Base-by-base conservation (phyloP, 768 basidiomycete genomes). In the Mycena rosella region DNA sequence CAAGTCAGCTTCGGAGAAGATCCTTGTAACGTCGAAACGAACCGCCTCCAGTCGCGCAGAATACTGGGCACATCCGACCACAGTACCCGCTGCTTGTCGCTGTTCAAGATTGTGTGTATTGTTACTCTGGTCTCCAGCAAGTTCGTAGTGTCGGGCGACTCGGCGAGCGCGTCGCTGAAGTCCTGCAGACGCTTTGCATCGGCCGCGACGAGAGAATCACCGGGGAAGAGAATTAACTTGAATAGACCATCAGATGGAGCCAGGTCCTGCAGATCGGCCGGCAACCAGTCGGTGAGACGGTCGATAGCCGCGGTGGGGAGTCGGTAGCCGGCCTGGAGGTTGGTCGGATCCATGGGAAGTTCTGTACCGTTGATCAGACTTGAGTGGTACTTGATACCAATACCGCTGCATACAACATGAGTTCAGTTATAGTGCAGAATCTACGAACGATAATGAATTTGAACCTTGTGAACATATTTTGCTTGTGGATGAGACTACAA, bases 321-420 rank as follows among this genome's bases (percentile, higher is more conserved):
- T 45, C 84, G 76, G 71, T 84, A 66, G 34, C 84, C 84, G 24
- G 82, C 74, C 14, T 74, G 59, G 18, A 85, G 72, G 11, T 74
- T n/a, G n/a, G n/a, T n/a, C n/a, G 70, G 82, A 20, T 72, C 73
- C 13, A 68, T 14, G 48, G 82, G 80, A 32, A 79, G 63, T 24
- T 68, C 72, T 15, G 71, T 49, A 47, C 80, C 74, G 44, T 82
- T 78, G 26, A 85, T 79, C 1, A 72, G 59, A 34, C 80, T 83
- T 2, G 79, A 76, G 0, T 69, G 54, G 71, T 86, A 86, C 24
- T 82, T 78, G 22, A 84, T 79, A n/a, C n/a, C n/a, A n/a, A n/a
- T n/a, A n/a, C 83, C 81, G 26, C 79, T 78, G 10, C 76, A 42
- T 17, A 45, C 44, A 17, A 45, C n/a, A 13, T 9, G 22, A 22